These are phyloP conservation scores for Parietichytrium sp. DNA, from an alignment of 108 stramenopile species.

Conservation along the genomic window DNA sequence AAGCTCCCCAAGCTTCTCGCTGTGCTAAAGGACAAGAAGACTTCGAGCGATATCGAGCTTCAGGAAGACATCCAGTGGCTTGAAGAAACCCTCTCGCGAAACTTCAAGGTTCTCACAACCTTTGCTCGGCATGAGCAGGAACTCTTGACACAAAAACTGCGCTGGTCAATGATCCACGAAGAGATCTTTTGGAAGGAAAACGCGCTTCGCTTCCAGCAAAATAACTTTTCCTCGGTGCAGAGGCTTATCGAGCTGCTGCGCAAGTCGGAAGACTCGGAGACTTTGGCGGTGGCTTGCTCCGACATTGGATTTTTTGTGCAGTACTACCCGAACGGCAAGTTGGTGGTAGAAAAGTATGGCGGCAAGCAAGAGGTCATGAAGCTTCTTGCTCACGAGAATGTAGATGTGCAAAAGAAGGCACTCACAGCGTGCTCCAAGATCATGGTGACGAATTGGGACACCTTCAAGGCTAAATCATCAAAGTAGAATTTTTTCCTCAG, in stretches of 20 bases:
- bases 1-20: slow-evolving; percentile 29
- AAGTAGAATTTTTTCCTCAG: too few species aligned
- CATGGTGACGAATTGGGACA: slow-evolving; percentile 65
- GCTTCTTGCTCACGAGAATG: slow-evolving; percentile 85
- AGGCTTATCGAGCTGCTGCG: slow-evolving; percentile 76
- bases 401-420: slow-evolving; percentile 87
- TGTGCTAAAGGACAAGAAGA: background rate
- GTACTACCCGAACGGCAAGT: slow-evolving; percentile 89
- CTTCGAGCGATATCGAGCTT: background rate
- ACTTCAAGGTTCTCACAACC: slow-evolving; percentile 38
- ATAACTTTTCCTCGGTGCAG: slow-evolving; percentile 63
- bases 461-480: background rate
- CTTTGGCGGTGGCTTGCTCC: slow-evolving; percentile 87
- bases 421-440: slow-evolving; percentile 92
- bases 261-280: slow-evolving; percentile 75
- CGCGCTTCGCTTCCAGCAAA: slow-evolving; percentile 50
- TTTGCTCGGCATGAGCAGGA: slow-evolving; percentile 38
- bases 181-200: slow-evolving; percentile 65
- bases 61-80: background rate
- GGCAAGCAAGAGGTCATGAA: slow-evolving; percentile 91
- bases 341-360: slow-evolving; percentile 78
- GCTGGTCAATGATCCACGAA: slow-evolving; percentile 58
- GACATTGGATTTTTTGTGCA: slow-evolving; percentile 95
- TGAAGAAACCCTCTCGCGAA: background rate
- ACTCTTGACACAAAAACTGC: slow-evolving; percentile 49